Conservation (phyloP, 78 protist species). For the Polysphondylium violaceum region DNA sequence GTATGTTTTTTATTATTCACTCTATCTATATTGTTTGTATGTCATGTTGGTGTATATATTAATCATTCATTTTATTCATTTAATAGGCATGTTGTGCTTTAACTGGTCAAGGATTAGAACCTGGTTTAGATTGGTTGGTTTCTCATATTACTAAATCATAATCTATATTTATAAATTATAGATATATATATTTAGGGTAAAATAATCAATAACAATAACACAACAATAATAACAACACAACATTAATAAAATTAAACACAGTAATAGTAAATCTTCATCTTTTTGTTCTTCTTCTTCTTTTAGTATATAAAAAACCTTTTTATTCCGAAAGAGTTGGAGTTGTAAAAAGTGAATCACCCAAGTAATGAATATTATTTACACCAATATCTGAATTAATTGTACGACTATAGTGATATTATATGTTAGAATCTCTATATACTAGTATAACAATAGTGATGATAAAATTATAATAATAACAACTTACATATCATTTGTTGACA, state of each 20-base stretch:
- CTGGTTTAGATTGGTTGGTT: constrained; percentile 85
- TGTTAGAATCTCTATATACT: background rate
- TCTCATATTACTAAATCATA: constrained; percentile 41
- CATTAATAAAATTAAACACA: background rate
- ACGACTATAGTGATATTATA: constrained; percentile 23
- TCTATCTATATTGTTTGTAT: constrained; percentile 37
- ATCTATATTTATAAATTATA: background rate
- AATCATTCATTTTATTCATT: background rate
- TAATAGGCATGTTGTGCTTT: constrained; percentile 63
- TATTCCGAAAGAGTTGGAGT: constrained; percentile 46
- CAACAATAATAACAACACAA: background rate
- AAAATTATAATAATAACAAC: background rate
- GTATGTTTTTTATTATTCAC: constrained; percentile 31
- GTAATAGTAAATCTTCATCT: background rate
- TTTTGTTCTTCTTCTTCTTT: background rate
- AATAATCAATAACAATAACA: background rate
- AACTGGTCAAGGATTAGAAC: constrained; percentile 74
- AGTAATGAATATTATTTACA: constrained; percentile 61
- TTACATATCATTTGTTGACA: constrained; percentile 81
- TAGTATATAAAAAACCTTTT: too few relatives aligned
- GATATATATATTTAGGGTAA: background rate
- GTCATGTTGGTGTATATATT: constrained; percentile 50
- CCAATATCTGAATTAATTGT: constrained; percentile 65
- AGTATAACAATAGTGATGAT: background rate
- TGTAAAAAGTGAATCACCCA: constrained; percentile 52